A percentile compares a stretch with the other conserved stretches of the same genome.
Conservation (phyloP, 345 rosid species). For the Atalantia buxifolia region DNA sequence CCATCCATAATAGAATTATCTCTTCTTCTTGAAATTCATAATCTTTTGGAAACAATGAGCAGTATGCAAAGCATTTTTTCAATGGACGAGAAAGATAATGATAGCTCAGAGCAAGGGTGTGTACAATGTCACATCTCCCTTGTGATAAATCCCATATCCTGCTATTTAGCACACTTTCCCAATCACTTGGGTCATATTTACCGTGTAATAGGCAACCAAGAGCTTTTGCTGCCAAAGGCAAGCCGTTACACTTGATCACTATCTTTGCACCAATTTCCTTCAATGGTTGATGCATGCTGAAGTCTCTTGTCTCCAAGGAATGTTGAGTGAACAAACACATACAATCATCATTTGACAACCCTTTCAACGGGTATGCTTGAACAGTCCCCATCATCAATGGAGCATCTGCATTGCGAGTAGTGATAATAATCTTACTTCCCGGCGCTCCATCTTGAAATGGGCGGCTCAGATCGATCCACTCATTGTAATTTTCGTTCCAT, state of each 20-base stretch:
- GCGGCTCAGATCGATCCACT: neutral
- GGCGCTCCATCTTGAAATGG: neutral
- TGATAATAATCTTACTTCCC: constrained; percentile 6
- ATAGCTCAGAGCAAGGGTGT: constrained; percentile 1
- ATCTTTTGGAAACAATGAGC: constrained; percentile 11
- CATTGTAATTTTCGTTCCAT: constrained; percentile 13
- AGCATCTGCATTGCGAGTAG: neutral
- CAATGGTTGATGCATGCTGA: neutral
- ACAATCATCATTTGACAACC: constrained; percentile 5
- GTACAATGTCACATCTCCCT: neutral
- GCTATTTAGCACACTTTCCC: neutral
- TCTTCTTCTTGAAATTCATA: constrained; percentile 15
- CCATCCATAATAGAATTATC: constrained; percentile 16
- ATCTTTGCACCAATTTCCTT: neutral
- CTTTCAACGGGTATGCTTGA: neutral
- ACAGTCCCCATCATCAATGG: neutral
- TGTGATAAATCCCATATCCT: constrained; percentile 3
- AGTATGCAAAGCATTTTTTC: constrained; percentile 14
- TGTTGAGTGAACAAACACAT: neutral
- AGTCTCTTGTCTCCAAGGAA: neutral
- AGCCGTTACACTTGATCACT: neutral
- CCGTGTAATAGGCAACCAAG: neutral
- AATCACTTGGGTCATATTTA: neutral
- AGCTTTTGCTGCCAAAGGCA: neutral
- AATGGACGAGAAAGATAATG: neutral